Base-by-base conservation (phyloP, 768 basidiomycete species). In the Lanmaoa rubissima region DNA sequence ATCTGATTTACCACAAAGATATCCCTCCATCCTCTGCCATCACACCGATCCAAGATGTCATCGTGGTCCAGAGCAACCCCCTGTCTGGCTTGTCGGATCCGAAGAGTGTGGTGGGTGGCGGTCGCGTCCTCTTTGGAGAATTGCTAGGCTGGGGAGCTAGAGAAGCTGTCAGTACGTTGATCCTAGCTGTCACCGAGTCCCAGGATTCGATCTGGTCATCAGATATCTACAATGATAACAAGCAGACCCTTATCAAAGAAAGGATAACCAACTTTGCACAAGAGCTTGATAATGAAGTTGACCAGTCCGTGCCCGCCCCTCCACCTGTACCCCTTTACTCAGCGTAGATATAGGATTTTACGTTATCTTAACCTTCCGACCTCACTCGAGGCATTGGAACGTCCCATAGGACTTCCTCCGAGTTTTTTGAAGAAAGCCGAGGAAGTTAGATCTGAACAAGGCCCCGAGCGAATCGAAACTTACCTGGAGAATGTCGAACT, bases 1-100 rank as follows among this genome's bases (percentile, higher is more conserved):
- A 96, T 71, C 76, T 97, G 8, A 97, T 99, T 39, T 99, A 98
- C 74, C 93, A 97, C 62, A 81, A 92, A 49, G 87, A 92, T 54
- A 78, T 96, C 1, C 94, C 95, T 1, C 76, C 93, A 0, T 64
- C 82, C 5, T 83, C 88, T 2, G 80, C 86, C 16, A 80, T 97
- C 8, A 74, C 85, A 0, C 67, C 79, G 0, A 85, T 98, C 48
- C 75, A 78, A 32, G 84, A 84, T 38, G 83, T 85, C 2, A 73
- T 81, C 11, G 82, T 98, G 67, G 89, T 86, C 35, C 80, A 85
- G 57, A 70, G 85, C 2, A 79, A 72, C 16, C 64, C 85, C 2
- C 85, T 87, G 0, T 70, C 76, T 1, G 86, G 78, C 2, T 67
- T 94, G 38, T 67, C 69, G 16, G 82, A 92, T 64, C 87, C 86